phyloP scores from a whole-genome alignment of 192 early-diverging fungal species.

The Coemansia sp. region DNA sequence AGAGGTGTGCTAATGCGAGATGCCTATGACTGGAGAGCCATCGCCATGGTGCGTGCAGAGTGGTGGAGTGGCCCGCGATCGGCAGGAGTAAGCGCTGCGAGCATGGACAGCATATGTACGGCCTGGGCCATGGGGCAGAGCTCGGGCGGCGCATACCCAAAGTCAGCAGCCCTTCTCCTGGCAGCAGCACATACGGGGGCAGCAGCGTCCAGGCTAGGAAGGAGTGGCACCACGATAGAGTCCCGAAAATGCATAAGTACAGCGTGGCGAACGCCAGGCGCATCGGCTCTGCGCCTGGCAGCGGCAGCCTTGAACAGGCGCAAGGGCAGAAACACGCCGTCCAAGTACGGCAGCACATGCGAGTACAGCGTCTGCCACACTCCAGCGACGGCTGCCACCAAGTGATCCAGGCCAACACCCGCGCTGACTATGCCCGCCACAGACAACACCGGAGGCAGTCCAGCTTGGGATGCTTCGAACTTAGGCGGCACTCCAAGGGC shows the following conservation, averaged over 20 bases:
- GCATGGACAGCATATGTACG: constrained; percentile 40
- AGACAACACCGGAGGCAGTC: constrained; percentile 11
- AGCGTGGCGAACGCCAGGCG: constrained; percentile 19
- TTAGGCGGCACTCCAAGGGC: constrained; percentile 25
- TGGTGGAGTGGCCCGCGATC: constrained; percentile 37
- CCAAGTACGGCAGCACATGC: constrained; percentile 80
- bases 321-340: constrained; percentile 82
- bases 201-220: constrained; percentile 22
- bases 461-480: constrained; percentile 17
- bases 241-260: constrained; percentile 43
- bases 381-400: constrained; percentile 67
- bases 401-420: constrained; percentile 63
- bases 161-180: constrained; percentile 5
- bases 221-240: constrained; percentile 26
- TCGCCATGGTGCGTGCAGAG: constrained; percentile 24
- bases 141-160: constrained; percentile 1
- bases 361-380: constrained; percentile 82
- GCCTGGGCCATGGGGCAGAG: not conserved
- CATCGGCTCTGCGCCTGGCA: not conserved
- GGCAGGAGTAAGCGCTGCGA: constrained; percentile 28
- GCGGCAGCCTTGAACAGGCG: constrained; percentile 17
- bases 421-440: constrained; percentile 56
- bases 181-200: constrained; percentile 29
- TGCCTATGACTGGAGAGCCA: constrained; percentile 16
- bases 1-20: not conserved